Evolutionary conservation across 2,329 filamentous ascomycete genomes (phyloP), one percentile per base, ranked within the genome.

Genomic region (Monilinia polystroma): DNA sequence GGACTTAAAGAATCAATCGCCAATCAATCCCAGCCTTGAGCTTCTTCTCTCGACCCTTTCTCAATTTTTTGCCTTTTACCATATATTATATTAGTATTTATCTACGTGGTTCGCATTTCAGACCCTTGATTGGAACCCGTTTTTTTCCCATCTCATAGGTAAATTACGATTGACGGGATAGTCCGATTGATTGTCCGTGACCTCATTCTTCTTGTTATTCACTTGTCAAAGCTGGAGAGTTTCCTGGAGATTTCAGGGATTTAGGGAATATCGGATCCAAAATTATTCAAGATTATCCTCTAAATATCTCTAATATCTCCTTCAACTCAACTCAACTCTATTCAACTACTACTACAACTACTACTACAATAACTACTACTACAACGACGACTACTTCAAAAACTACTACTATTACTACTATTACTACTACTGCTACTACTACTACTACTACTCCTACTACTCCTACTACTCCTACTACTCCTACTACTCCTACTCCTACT

Each of bases 91-190:
- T 47, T 47, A 23, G 2, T 10, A 2, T 10, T 49, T 32, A 29
- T 41, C n/a, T 35, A 55, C 58, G 45, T 38, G 58, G 45, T 60
- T 60, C 45, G 58, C 45, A 51, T 60, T 49, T 60, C 58, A 45
- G 45, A 51, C 58, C 45, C 58, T 60, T 60, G 58, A 29, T 60
- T 60, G 58, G 45, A 60, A 29, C 58, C 58, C 58, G 45, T n/a
- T 51, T 26, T 49, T 60, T 49, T 35, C 32, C 32, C 43, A 49
- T 59, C 26, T 20, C 58, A 60, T 38, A 38, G 45, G 45, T 51
- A 38, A 4, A 26, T 51, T 38, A 38, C 23, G 52, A 26, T 64
- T 35, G 35, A 45, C 51, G 52, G 60, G 51, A 56, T 43, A 59
- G 38, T 52, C 11, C 16, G 38, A 57, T 38, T n/a, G n/a, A 56